These are phyloP conservation scores for Phytophthora capsici DNA, from an alignment of 352 stramenopile species.

Conservation along the genomic window DNA sequence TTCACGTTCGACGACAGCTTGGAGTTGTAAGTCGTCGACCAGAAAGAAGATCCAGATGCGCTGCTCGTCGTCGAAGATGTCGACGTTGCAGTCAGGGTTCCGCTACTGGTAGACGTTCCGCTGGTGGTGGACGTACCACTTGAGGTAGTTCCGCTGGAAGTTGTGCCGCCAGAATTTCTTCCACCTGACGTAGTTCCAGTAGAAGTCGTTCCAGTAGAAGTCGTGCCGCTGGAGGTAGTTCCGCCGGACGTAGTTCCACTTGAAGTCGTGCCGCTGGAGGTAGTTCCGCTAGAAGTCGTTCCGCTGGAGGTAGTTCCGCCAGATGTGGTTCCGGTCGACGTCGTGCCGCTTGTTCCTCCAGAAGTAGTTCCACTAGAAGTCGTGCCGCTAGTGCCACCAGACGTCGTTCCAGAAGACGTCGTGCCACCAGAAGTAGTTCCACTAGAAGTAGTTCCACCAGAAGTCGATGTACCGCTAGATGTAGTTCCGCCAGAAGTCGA, in stretches of 20 bases:
- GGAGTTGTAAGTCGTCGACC: constrained; percentile 61
- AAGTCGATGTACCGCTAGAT: neutral
- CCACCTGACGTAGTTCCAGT: constrained; percentile 17
- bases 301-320: constrained; percentile 17
- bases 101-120: constrained; percentile 17
- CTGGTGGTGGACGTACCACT: constrained; percentile 3
- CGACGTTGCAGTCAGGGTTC: constrained; percentile 21
- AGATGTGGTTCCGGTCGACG: neutral
- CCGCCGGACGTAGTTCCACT: constrained; percentile 8
- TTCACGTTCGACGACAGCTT: constrained; percentile 52
- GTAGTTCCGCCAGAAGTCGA: constrained; percentile 19
- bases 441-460: constrained; percentile 15
- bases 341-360: constrained; percentile 1
- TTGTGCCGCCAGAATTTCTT: constrained; percentile 9
- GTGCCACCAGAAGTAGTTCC: constrained; percentile 9
- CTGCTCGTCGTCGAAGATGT: constrained; percentile 36
- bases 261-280: constrained; percentile 7
- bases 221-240: constrained; percentile 9
- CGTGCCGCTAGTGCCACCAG: neutral
- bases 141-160: constrained; percentile 14
- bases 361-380: constrained; percentile 7
- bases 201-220: neutral
- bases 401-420: constrained; percentile 6
- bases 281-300: constrained; percentile 11
- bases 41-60: constrained; percentile 43